Evolutionary conservation across 1,139 yeast species (phyloP).

Genomic region (Debaryomyces singareniensis): DNA sequence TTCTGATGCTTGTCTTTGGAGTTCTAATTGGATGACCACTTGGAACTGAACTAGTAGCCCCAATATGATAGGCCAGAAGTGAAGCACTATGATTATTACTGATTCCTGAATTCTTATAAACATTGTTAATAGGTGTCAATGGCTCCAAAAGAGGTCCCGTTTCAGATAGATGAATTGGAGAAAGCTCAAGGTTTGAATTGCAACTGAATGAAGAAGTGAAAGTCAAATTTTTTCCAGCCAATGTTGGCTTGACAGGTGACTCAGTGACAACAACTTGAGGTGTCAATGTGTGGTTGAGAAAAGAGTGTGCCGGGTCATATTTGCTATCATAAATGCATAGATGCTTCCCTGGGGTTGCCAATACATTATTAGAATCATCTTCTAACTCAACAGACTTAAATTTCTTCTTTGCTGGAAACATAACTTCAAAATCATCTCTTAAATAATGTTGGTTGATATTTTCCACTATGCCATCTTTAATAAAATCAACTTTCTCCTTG

Average conservation of each 20-base stretch:
- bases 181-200: slow-evolving; percentile 55
- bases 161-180: slow-evolving; percentile 51
- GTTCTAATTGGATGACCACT: slow-evolving; percentile 10
- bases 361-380: too few species aligned
- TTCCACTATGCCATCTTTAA: background rate
- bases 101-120: slow-evolving; percentile 6
- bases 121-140: slow-evolving; percentile 38
- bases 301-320: background rate
- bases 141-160: slow-evolving; percentile 63
- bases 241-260: slow-evolving; percentile 34
- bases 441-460: background rate
- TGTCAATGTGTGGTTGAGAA: slow-evolving; percentile 7
- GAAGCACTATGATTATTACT: slow-evolving; percentile 4
- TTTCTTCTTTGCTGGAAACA: slow-evolving; percentile 3
- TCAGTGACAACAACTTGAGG: slow-evolving; percentile 26
- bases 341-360: background rate
- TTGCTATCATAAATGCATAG: too few species aligned
- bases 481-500: slow-evolving; percentile 3
- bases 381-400: too few species aligned
- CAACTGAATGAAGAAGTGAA: slow-evolving; percentile 61
- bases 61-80: slow-evolving; percentile 2
- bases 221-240: slow-evolving; percentile 40
- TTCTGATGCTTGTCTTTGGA: slow-evolving; percentile 28
- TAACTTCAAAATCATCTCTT: slow-evolving; percentile 1
- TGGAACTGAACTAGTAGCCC: slow-evolving; percentile 3